These are phyloP conservation scores for Onygenales sp. DNA, from an alignment of 2,329 filamentous ascomycete genomes.

Conservation along the genomic window DNA sequence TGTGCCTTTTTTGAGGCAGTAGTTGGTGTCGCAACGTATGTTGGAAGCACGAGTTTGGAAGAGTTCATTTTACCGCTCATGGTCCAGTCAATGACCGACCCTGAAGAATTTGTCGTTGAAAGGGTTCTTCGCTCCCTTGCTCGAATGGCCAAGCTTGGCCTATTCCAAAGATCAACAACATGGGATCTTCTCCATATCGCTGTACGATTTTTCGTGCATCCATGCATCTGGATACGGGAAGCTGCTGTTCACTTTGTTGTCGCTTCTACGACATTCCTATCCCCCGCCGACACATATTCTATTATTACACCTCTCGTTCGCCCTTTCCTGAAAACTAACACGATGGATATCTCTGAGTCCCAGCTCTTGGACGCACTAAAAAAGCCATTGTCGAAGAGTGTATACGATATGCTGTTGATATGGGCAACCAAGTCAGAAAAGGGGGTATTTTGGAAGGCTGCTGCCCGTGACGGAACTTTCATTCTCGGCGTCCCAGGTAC, in stretches of 20 bases:
- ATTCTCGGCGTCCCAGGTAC: slow-evolving; percentile 52
- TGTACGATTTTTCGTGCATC: slow-evolving; percentile 80
- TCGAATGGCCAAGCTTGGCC: slow-evolving; percentile 75
- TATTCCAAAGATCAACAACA: slow-evolving; percentile 72
- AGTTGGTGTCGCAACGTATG: slow-evolving; percentile 81
- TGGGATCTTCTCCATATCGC: slow-evolving; percentile 84
- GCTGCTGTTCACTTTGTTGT: slow-evolving; percentile 77
- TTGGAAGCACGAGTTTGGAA: slow-evolving; percentile 81
- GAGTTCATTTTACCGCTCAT: slow-evolving; percentile 94
- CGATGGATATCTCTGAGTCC: slow-evolving; percentile 61
- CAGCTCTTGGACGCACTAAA: slow-evolving; percentile 73
- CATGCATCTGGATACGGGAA: slow-evolving; percentile 91
- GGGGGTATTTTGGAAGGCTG: slow-evolving; percentile 78
- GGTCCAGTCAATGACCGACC: slow-evolving; percentile 86
- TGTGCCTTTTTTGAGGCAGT: slow-evolving; percentile 95
- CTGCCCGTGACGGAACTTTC: slow-evolving; percentile 61
- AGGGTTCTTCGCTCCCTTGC: slow-evolving; percentile 80
- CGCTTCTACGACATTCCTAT: slow-evolving; percentile 64
- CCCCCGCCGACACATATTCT: slow-evolving; percentile 71
- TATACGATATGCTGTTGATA: slow-evolving; percentile 74
- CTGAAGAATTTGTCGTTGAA: slow-evolving; percentile 89
- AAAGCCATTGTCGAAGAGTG: slow-evolving; percentile 64
- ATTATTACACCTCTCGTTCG: slow-evolving; percentile 71
- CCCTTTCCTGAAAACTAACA: slow-evolving; percentile 68
- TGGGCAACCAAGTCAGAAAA: slow-evolving; percentile 79